These are phyloP conservation scores for Sphaerulina vaccinii DNA, from an alignment of 2,329 filamentous ascomycete species.

Conservation along the genomic window DNA sequence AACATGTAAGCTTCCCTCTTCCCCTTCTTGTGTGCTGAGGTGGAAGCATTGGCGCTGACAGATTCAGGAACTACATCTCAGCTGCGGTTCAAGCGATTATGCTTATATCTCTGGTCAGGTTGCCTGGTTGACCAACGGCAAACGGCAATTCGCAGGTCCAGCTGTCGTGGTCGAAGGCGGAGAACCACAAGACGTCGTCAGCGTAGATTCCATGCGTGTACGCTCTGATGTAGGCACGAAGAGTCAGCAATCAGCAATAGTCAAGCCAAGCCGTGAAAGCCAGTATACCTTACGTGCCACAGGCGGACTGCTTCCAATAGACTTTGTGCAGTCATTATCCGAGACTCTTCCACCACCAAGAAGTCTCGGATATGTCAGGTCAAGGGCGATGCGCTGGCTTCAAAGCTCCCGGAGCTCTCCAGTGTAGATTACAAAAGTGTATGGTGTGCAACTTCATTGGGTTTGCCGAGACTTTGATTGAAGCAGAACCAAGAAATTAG, in stretches of 20 bases:
- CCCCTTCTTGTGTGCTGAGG: too few species aligned
- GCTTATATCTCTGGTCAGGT: conserved; percentile 49
- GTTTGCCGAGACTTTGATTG: conserved; percentile 6
- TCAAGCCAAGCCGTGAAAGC: not conserved
- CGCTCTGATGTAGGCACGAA: not conserved
- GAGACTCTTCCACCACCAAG: not conserved
- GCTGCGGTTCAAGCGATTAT: conserved; percentile 57
- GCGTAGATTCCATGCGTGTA: not conserved
- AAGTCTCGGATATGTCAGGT: not conserved
- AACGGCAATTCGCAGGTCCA: conserved; percentile 52
- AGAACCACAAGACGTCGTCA: not conserved
- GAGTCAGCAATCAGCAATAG: not conserved
- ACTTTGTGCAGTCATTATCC: too few species aligned
- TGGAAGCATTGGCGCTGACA: not conserved
- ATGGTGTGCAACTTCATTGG: conserved; percentile 10
- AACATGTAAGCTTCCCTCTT: conserved; percentile 43
- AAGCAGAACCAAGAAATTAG: conserved; percentile 6
- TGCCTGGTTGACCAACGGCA: conserved; percentile 54
- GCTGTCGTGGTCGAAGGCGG: not conserved
- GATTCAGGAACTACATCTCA: conserved; percentile 51
- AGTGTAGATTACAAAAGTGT: not conserved
- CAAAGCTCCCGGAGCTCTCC: not conserved
- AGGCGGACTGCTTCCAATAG: too few species aligned
- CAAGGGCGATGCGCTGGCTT: too few species aligned
- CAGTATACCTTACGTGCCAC: too few species aligned